Evolutionary conservation across 345 rosid species (phyloP).

Genomic region (Euphorbia pulcherrima): DNA sequence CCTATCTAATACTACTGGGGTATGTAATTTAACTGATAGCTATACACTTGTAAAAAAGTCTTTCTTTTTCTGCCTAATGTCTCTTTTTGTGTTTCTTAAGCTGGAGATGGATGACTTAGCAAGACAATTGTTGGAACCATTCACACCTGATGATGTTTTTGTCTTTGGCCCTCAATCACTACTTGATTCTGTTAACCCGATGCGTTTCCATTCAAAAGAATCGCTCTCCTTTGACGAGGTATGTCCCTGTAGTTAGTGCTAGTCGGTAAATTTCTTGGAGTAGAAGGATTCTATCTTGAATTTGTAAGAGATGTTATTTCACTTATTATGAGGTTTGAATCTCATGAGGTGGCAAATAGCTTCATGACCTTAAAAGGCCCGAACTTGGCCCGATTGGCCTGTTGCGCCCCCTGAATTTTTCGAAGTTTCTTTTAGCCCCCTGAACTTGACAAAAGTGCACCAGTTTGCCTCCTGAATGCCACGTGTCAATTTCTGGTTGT

Average conservation of each 20-base stretch:
- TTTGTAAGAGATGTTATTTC: too few relatives aligned
- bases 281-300: background rate
- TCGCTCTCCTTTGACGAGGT: slow-evolving; percentile 90
- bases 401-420: too few relatives aligned
- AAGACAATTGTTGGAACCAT: slow-evolving; percentile 66
- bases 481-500: too few relatives aligned
- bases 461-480: too few relatives aligned
- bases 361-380: background rate
- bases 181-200: slow-evolving; percentile 42
- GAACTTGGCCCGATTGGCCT: too few relatives aligned
- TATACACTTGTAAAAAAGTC: background rate
- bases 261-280: background rate
- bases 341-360: background rate
- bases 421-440: too few relatives aligned
- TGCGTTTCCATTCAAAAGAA: slow-evolving; percentile 52
- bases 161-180: slow-evolving; percentile 54
- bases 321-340: background rate
- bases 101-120: slow-evolving; percentile 52
- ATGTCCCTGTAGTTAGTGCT: slow-evolving; percentile 7
- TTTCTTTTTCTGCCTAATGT: slow-evolving; percentile 6
- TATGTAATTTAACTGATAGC: slow-evolving; percentile 21
- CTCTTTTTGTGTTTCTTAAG: slow-evolving; percentile 37
- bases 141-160: slow-evolving; percentile 82
- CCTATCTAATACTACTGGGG: slow-evolving; percentile 58
- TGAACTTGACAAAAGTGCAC: too few relatives aligned